Conservation (phyloP, 225 moss, liverwort and hornwort species). For the Pseudoscleropodium purum region DNA sequence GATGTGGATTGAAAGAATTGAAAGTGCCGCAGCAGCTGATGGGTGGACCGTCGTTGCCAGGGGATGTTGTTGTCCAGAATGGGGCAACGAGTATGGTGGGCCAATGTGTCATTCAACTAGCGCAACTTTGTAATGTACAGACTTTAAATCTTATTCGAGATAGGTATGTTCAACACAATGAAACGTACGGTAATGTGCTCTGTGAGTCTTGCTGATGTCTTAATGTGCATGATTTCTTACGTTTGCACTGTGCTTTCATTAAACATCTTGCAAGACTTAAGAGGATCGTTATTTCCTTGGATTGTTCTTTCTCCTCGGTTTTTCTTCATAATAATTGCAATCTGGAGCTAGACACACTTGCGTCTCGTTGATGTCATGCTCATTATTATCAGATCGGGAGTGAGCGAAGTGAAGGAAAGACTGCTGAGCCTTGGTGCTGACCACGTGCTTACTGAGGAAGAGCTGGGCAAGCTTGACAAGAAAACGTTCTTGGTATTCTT, state of each 20-base stretch:
- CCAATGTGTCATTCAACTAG: conserved; percentile 84
- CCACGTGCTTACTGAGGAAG: conserved; percentile 43
- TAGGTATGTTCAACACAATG: conserved; percentile 40
- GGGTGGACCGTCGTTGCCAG: conserved; percentile 50
- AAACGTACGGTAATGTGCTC: not conserved
- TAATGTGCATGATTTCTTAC: not conserved
- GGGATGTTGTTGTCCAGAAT: conserved; percentile 84
- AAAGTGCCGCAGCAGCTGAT: conserved; percentile 35
- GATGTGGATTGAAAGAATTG: conserved; percentile 6
- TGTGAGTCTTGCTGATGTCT: not conserved
- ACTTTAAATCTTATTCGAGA: conserved; percentile 78
- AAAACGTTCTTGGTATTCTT: conserved; percentile 25
- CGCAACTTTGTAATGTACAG: conserved; percentile 44
- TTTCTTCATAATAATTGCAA: not conserved
- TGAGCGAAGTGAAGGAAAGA: conserved; percentile 36
- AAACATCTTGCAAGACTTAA: not conserved
- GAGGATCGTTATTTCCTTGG: not conserved
- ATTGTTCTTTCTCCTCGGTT: not conserved
- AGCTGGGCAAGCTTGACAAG: conserved; percentile 41
- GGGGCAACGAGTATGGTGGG: conserved; percentile 96
- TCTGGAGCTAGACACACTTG: not conserved
- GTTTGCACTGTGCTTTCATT: not conserved
- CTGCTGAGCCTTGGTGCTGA: conserved; percentile 38
- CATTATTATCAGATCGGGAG: conserved; percentile 24
- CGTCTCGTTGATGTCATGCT: not conserved